Base-by-base conservation (phyloP, 768 basidiomycete genomes). In the Tremella yokohamensis region DNA sequence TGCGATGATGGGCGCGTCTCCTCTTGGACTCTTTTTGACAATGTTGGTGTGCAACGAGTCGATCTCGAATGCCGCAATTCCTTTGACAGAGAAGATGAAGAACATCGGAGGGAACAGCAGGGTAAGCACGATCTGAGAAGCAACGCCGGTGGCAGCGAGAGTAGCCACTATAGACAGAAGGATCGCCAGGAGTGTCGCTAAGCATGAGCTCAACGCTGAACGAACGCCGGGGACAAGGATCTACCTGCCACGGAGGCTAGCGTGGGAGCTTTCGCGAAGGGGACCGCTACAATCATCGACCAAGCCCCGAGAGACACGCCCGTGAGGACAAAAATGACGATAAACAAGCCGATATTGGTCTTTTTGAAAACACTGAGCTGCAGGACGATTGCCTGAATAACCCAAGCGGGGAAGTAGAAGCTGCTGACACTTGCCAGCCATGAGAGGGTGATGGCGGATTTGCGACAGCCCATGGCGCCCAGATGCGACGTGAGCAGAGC, bases 381-480 rank as follows among this genome's bases (percentile, higher is more conserved):
- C 86, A 87, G 89, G 29, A 81, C 77, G 29, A 87, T 65, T 16
- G 82, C 78, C 19, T 87, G 82, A 44, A 84, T 80, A 47, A 88
- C 78, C 88, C 88, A 90, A 1, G 85, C 86, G 0, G 87, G 87
- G 22, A 90, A 81, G 69, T 89, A 89, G 0, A 82, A 81, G 2
- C 85, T 61, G 2, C 84, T 85, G 42, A 85, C 78, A 62, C 84
- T 83, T 40, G 84, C 19, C 65, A 88, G 85, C 88, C 88, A 89
- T 2, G 79, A 81, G 82, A 84, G 58, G 49, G 87, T 82, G 38
- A 87, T 81, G 12, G 87, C 86, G 0, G 83, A 83, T 65, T 88
- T 87, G 7, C 82, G 74, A 13, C 89, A 79, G 8, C 88, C 88
- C 88, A 90, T 89, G 2, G 83, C 87, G 68, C 85, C 85, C 80